phyloP scores from a whole-genome alignment of 2,329 filamentous ascomycete species.

The Penicillium sp. region DNA sequence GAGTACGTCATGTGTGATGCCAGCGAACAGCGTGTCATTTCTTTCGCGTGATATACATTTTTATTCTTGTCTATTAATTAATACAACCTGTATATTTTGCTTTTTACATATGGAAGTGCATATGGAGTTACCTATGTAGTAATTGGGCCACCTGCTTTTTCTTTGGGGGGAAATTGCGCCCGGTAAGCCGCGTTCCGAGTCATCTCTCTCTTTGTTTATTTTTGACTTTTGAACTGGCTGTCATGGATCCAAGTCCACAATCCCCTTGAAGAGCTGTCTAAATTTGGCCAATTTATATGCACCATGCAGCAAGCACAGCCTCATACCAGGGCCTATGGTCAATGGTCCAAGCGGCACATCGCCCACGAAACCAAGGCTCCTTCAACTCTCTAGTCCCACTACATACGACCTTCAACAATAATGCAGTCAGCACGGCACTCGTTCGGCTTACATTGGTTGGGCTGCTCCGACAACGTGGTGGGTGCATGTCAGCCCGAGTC shows the following conservation, averaged over 20 bases:
- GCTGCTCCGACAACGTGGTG: conserved; percentile 4
- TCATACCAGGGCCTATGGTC: neutral
- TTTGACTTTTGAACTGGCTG: neutral
- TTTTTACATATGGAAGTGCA: neutral
- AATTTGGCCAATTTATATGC: neutral
- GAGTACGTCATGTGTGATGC: conserved; percentile 36
- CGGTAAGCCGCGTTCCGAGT: neutral
- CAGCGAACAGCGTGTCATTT: conserved; percentile 33
- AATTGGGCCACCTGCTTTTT: neutral
- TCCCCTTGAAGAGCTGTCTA: neutral
- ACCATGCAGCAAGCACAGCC: neutral
- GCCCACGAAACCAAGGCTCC: neutral
- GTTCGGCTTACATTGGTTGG: neutral
- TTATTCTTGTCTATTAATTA: conserved; percentile 18
- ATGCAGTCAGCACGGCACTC: conserved; percentile 9
- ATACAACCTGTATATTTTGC: conserved; percentile 12
- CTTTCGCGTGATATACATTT: conserved; percentile 17
- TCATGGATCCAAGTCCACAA: neutral
- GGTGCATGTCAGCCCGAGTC: conserved; percentile 1
- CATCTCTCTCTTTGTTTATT: neutral
- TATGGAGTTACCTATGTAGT: neutral
- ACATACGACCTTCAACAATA: neutral
- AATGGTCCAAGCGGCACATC: neutral
- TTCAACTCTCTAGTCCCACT: neutral
- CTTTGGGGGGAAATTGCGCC: neutral